phyloP scores from a whole-genome alignment of 1,284 basidiomycete genomes.

The Fomitiporia mediterranea region DNA sequence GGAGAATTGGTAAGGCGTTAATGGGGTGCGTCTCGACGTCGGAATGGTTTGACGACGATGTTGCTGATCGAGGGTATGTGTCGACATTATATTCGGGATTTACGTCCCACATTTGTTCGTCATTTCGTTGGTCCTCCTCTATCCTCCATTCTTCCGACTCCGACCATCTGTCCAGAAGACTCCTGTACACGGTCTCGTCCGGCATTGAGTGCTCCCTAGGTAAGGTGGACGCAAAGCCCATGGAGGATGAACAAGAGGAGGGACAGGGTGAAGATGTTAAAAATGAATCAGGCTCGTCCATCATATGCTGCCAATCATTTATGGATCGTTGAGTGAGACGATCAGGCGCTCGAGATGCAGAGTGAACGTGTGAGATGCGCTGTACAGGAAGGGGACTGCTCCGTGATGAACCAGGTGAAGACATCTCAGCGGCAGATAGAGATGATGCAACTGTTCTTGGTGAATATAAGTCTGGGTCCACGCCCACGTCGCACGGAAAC shows the following conservation, averaged over 20 bases:
- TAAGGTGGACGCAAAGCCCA: conserved; percentile 2
- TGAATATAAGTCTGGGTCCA: conserved; percentile 3
- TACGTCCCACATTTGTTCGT: neutral
- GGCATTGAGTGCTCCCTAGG: neutral
- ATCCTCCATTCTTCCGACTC: conserved; percentile 11
- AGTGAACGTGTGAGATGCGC: neutral
- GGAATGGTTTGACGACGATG: neutral
- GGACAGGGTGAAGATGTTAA: neutral
- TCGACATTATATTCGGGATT: neutral
- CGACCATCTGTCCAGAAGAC: conserved; percentile 7
- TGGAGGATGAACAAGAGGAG: neutral
- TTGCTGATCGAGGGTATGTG: conserved; percentile 7
- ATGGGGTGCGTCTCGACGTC: conserved; percentile 2
- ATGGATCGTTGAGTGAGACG: neutral
- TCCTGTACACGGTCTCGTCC: conserved; percentile 1
- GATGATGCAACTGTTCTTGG: neutral
- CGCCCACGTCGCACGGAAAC: conserved; percentile 7
- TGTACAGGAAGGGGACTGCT: conserved; percentile 1
- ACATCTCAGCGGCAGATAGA: neutral
- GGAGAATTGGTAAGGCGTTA: neutral
- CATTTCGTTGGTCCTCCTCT: neutral
- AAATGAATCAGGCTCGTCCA: neutral
- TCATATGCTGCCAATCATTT: conserved; percentile 3
- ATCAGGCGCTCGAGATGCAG: conserved; percentile 5
- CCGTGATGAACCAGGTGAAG: conserved; percentile 2